Evolutionary conservation across 1,139 yeast species (phyloP).

Genomic region (Candida sp.): DNA sequence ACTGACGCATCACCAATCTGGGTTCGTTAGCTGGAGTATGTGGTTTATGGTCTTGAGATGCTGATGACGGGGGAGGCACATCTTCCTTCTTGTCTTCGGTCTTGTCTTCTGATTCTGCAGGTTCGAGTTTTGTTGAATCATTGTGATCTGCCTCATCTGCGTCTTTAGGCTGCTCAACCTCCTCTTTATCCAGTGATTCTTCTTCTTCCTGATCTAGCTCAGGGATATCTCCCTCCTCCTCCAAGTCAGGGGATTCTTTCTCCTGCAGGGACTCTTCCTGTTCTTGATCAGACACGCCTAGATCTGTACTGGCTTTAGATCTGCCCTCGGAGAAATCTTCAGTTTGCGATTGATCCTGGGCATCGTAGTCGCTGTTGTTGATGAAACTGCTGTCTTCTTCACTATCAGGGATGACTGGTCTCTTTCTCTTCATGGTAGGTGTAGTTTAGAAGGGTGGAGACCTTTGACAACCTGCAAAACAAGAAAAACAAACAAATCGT

Average conservation of each 20-base stretch:
- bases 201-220: neutral
- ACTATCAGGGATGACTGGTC: slow-evolving; percentile 17
- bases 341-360: neutral
- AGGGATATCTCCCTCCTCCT: neutral
- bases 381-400: slow-evolving; percentile 34
- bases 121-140: neutral
- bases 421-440: slow-evolving; percentile 21
- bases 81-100: neutral
- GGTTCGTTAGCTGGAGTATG: slow-evolving; percentile 34
- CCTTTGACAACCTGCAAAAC: neutral
- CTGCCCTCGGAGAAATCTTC: neutral
- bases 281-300: neutral
- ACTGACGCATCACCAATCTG: slow-evolving; percentile 73
- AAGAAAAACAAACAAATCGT: neutral
- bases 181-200: too few relatives aligned
- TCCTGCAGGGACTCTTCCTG: neutral
- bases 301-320: neutral
- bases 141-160: neutral
- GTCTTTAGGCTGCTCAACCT: too few relatives aligned
- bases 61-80: slow-evolving; percentile 10
- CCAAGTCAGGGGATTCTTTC: neutral
- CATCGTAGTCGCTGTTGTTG: slow-evolving; percentile 43
- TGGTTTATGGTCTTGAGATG: slow-evolving; percentile 5
- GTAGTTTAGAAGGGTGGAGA: neutral
- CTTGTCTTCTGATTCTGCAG: neutral